Percentiles rank a stretch among this genome's conserved stretches.
These are phyloP conservation scores for Cystofilobasidium bisporidii DNA, from an alignment of 768 basidiomycete species.

Conservation along the genomic window DNA sequence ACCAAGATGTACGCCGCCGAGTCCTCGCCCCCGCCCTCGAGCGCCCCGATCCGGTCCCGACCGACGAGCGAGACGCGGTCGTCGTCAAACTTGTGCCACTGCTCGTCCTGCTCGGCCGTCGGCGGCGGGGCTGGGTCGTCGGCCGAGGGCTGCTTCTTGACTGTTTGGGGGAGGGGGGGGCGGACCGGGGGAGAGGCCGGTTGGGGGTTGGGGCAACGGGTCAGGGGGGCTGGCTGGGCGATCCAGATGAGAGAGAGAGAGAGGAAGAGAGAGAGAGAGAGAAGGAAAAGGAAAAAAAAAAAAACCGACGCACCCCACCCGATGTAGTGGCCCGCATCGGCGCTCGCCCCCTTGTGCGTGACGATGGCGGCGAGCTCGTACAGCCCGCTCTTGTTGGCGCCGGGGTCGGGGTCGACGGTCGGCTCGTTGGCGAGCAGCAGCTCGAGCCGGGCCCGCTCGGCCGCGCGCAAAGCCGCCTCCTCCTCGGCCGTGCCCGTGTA, in stretches of 20 bases:
- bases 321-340: slow-evolving; percentile 74
- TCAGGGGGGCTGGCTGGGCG: too few species aligned
- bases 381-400: slow-evolving; percentile 65
- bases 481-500: slow-evolving; percentile 32
- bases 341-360: slow-evolving; percentile 91
- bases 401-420: slow-evolving; percentile 59
- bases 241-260: too few species aligned
- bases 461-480: slow-evolving; percentile 43
- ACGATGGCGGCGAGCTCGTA: slow-evolving; percentile 89
- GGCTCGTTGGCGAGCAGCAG: slow-evolving; percentile 55
- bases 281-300: neutral
- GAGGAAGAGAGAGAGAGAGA: neutral
- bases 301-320: neutral
- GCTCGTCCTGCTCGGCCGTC: slow-evolving; percentile 32
- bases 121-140: neutral
- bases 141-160: neutral
- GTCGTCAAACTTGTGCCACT: slow-evolving; percentile 58
- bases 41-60: slow-evolving; percentile 66
- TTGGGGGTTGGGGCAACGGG: neutral
- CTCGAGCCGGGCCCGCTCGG: slow-evolving; percentile 59
- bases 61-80: slow-evolving; percentile 56
- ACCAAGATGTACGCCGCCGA: slow-evolving; percentile 80
- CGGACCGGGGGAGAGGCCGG: slow-evolving; percentile 23
- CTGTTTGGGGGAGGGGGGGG: neutral
- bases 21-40: slow-evolving; percentile 88